Base-by-base conservation (phyloP, 306 rosid species). In the Vigna mungo region DNA sequence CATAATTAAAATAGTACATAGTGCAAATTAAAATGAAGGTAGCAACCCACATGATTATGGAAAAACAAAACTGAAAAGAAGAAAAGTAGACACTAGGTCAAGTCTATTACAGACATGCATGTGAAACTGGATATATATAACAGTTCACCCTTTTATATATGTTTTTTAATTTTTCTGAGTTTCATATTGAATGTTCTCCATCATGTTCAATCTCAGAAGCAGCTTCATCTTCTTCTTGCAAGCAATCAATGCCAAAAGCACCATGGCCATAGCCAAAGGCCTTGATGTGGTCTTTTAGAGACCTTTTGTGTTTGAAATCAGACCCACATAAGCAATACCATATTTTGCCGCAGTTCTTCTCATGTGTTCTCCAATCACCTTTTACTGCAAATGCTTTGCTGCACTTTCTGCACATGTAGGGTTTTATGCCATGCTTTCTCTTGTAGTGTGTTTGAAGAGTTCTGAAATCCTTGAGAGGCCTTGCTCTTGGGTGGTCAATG, bases 291-390 rank as follows among this genome's bases (percentile, higher is more conserved):
- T 89, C 94, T 43, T 87, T 89, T 0, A 89, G 82, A 12, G 94
- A 89, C 82, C 94, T 81, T 41, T 89, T 89, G 76, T 89, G 94
- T 72, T 89, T 89, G 59, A 89, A 89, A 77, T 89, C 94, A 12
- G 91, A 89, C 1, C 94, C 94, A 76, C 94, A 89, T 20, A 87
- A 21, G 59, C 94, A 89, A 65, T 85, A 88, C 96, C 96, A 88
- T 12, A 88, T 78, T 34, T 83, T 88, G 13, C 96, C 93, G 14
- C 96, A 90, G 51, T 90, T 90, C 82, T 90, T 90, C 88, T 90
- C 96, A 53, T 90, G 96, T 9, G 96, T 90, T 59, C 93, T 81
- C 96, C 96, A 90, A 8, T 90, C 96, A 5, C 96, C 96, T 71
- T 90, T 90, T 5, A 90, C 96, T 0, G 96, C 96, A 18, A 90